Base-by-base conservation (phyloP, 106 monocot species). In the Alisma plantagoaquatica region DNA sequence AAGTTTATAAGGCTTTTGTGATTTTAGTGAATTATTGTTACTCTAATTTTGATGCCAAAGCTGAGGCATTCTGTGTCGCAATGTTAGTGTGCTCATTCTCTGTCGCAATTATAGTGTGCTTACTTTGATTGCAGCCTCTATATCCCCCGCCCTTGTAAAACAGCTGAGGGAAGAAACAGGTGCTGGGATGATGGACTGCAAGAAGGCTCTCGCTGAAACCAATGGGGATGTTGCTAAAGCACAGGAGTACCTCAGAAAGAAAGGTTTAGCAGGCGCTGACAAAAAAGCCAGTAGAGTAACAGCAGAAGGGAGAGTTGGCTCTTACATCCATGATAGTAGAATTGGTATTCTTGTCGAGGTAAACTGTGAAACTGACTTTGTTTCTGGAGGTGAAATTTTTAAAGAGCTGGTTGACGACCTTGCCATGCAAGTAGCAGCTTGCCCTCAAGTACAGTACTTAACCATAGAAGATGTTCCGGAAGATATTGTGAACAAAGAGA, bases 101-200 rank as follows among this genome's bases (percentile, higher is more conserved):
- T n/a, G n/a, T n/a, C n/a, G n/a, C n/a, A n/a, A n/a, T n/a, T n/a
- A n/a, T n/a, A n/a, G n/a, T n/a, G n/a, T n/a, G n/a, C n/a, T n/a
- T n/a, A n/a, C n/a, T n/a, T n/a, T n/a, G n/a, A 57, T 59, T 81
- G 66, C 80, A 84, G 80, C 77, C n/a, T 69, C 70, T n/a, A 73
- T 94, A 29, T 88, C 80, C 9, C 75, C 94, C 18, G 64, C 80
- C 28, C 68, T 94, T 46, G 94, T 94, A 41, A 88, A 94, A 71
- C 88, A 81, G 65, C 69, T 94, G 41, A 84, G 94, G 41, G 88
- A 81, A 53, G 94, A 84, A 70, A 88, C 84, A 26, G 94, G 94
- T 31, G 87, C 88, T 48, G 88, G 94, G 23, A 94, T 94, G 94
- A 94, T 94, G 94, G 94, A 94, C 59, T 94, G 94, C 70, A 94